Conservation (phyloP, 106 monocot genomes). For the Apostasia shenzhenica region DNA sequence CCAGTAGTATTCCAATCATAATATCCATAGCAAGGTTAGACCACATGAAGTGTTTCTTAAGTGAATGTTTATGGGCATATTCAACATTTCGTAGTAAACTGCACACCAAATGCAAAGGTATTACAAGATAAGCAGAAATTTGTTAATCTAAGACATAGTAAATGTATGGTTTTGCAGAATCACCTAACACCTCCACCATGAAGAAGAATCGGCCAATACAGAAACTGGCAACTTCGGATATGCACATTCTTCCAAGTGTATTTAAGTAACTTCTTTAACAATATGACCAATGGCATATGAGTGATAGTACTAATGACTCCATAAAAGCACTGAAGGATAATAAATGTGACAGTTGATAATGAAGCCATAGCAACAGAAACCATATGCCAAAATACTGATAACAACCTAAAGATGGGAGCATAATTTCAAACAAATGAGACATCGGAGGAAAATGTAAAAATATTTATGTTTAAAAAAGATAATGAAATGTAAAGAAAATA, state of each 20-base stretch:
- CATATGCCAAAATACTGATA: slow-evolving; percentile 24
- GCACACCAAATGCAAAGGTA: slow-evolving; percentile 10
- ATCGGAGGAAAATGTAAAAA: background rate
- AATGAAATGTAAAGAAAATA: background rate
- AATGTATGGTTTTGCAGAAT: background rate
- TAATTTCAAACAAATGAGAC: background rate
- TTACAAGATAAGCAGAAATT: background rate
- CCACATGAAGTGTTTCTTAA: slow-evolving; percentile 68
- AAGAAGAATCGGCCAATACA: slow-evolving; percentile 88
- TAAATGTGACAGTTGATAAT: slow-evolving; percentile 37
- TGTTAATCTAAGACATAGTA: background rate
- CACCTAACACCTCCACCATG: slow-evolving; percentile 53
- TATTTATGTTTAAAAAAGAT: background rate
- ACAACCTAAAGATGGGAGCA: slow-evolving; percentile 28
- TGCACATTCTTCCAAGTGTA: slow-evolving; percentile 55
- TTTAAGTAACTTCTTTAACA: slow-evolving; percentile 38
- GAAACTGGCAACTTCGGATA: slow-evolving; percentile 60
- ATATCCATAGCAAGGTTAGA: slow-evolving; percentile 57
- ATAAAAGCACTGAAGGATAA: slow-evolving; percentile 45
- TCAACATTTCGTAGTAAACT: slow-evolving; percentile 61
- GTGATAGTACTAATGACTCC: slow-evolving; percentile 18
- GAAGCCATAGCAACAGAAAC: slow-evolving; percentile 50
- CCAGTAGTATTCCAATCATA: slow-evolving; percentile 53
- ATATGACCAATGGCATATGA: slow-evolving; percentile 8
- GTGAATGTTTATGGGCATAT: slow-evolving; percentile 48